Evolutionary conservation across 192 early-diverging fungal species (phyloP).

Genomic region (Radiomyces spectabilis): DNA sequence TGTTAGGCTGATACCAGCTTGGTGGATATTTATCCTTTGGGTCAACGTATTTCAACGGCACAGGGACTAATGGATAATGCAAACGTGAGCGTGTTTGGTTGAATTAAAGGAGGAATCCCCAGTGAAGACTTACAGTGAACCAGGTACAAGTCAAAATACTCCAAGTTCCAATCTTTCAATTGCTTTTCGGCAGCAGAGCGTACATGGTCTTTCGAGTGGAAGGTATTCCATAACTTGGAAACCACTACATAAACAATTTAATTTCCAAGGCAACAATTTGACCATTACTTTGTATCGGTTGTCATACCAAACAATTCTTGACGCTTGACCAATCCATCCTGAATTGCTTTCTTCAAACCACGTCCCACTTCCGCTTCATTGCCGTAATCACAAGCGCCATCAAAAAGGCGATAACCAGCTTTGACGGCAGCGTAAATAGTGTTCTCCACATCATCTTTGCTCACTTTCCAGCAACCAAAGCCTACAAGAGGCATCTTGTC

Average conservation of each 20-base stretch:
- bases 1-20: slow-evolving; percentile 30
- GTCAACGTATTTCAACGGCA: slow-evolving; percentile 46
- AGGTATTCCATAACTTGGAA: slow-evolving; percentile 63
- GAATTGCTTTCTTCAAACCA: slow-evolving; percentile 45
- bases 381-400: slow-evolving; percentile 56
- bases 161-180: slow-evolving; percentile 40
- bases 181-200: slow-evolving; percentile 43
- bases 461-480: slow-evolving; percentile 46
- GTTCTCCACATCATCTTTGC: slow-evolving; percentile 29
- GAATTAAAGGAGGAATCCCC: too few species aligned
- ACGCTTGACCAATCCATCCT: slow-evolving; percentile 44
- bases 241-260: too few species aligned
- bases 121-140: too few species aligned
- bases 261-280: too few species aligned
- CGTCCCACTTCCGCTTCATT: slow-evolving; percentile 57
- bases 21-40: slow-evolving; percentile 33
- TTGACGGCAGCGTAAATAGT: slow-evolving; percentile 34
- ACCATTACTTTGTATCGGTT: too few species aligned
- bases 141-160: slow-evolving; percentile 62
- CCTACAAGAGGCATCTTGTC: slow-evolving; percentile 49
- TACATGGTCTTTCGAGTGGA: slow-evolving; percentile 44
- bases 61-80: too few species aligned
- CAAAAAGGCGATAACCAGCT: slow-evolving; percentile 29
- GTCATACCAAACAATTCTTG: slow-evolving; percentile 36
- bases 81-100: too few species aligned